A percentile compares a stretch with the other conserved stretches of the same genome.
phyloP scores from a whole-genome alignment of 768 basidiomycete genomes.

The Dendrothele bispora region DNA sequence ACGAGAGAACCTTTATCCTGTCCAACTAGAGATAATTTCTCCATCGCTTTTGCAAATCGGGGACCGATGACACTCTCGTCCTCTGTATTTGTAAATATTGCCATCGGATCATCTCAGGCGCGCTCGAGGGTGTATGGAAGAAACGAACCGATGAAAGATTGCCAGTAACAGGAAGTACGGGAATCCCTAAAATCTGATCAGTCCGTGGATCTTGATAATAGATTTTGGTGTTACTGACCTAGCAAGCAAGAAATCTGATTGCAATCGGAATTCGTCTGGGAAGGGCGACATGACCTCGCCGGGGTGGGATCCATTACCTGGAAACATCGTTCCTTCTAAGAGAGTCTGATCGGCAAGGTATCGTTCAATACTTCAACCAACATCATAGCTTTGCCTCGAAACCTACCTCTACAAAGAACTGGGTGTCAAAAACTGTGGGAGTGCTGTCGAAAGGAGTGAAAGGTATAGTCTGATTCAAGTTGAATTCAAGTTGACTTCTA shows the following conservation, averaged over 20 bases:
- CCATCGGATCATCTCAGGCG: too few species aligned
- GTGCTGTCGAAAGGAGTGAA: slow-evolving; percentile 30
- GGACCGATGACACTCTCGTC: too few species aligned
- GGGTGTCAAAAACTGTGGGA: slow-evolving; percentile 24
- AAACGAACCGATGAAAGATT: slow-evolving; percentile 21
- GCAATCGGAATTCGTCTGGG: slow-evolving; percentile 29
- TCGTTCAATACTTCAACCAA: background rate
- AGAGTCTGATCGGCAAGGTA: background rate
- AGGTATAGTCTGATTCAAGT: slow-evolving; percentile 18
- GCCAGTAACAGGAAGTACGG: slow-evolving; percentile 32
- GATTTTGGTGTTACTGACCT: too few species aligned
- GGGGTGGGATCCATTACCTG: slow-evolving; percentile 5
- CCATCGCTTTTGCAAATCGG: too few species aligned
- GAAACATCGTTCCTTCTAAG: slow-evolving; percentile 1
- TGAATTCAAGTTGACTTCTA: slow-evolving; percentile 18
- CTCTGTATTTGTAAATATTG: too few species aligned
- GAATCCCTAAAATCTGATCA: slow-evolving; percentile 13
- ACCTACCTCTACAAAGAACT: slow-evolving; percentile 27
- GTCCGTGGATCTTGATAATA: background rate
- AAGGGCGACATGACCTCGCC: slow-evolving; percentile 28
- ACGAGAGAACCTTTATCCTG: too few species aligned
- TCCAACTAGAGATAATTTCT: too few species aligned
- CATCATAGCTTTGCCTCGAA: slow-evolving; percentile 1
- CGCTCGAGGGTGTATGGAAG: background rate
- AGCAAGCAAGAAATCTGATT: slow-evolving; percentile 24